These are phyloP conservation scores for Trichomonascus vanleenenianus DNA, from an alignment of 805 yeast species.

Conservation along the genomic window DNA sequence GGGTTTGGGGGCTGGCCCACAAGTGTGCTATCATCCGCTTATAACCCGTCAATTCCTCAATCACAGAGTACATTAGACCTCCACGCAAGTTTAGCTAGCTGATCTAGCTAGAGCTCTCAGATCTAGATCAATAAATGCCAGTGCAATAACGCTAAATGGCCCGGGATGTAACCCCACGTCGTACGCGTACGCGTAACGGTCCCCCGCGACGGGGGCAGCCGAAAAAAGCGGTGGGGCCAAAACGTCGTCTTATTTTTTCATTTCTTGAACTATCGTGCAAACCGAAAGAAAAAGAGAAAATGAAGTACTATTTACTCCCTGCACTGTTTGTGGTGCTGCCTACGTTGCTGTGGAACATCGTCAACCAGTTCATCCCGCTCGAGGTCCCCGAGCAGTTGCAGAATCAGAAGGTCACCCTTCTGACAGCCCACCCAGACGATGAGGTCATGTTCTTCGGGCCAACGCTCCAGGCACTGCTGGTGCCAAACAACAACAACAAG, in stretches of 20 bases:
- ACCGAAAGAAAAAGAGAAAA: neutral
- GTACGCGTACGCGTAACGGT: too few relatives aligned
- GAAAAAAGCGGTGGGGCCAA: too few relatives aligned
- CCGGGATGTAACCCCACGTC: too few relatives aligned
- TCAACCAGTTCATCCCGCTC: constrained; percentile 1
- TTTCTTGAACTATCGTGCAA: neutral
- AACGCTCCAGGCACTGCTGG: constrained; percentile 45
- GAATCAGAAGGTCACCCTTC: constrained; percentile 29
- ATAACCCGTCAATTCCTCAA: too few relatives aligned
- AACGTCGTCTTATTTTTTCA: neutral
- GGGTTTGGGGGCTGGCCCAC: too few relatives aligned
- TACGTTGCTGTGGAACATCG: constrained; percentile 10
- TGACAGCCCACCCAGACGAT: constrained; percentile 96
- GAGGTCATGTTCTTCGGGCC: constrained; percentile 98
- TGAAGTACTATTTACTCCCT: constrained; percentile 4
- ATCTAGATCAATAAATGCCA: too few relatives aligned
- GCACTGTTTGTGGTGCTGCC: constrained; percentile 10
- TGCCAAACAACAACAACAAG: constrained; percentile 35
- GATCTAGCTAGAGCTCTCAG: too few relatives aligned
- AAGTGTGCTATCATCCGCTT: too few relatives aligned
- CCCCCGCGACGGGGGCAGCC: too few relatives aligned
- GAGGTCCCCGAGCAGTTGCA: constrained; percentile 12
- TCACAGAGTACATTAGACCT: too few relatives aligned
- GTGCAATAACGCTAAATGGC: too few relatives aligned
- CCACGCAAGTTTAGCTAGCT: too few relatives aligned